These are phyloP conservation scores for Epichloe hybrida DNA, from an alignment of 2,329 filamentous ascomycete species.

Conservation along the genomic window DNA sequence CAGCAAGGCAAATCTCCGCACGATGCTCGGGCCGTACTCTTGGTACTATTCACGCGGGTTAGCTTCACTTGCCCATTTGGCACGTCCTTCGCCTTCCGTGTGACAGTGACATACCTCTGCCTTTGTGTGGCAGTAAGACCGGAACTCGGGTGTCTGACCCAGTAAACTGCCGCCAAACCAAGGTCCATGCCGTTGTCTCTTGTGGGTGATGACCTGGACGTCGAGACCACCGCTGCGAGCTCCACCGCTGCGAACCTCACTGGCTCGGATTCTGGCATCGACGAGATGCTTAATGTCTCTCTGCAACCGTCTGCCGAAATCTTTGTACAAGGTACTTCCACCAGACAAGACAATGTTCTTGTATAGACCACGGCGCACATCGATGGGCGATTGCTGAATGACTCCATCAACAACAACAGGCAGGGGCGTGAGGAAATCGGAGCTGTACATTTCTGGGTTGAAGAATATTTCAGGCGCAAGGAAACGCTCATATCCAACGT, in stretches of 20 bases:
- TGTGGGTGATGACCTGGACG: conserved; percentile 94
- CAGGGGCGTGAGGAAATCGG: conserved; percentile 91
- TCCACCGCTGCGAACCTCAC: conserved; percentile 80
- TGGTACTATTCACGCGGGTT: conserved; percentile 52
- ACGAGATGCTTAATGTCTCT: conserved; percentile 94
- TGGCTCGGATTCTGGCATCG: conserved; percentile 82
- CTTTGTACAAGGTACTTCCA: conserved; percentile 94
- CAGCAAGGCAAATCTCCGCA: conserved; percentile 82
- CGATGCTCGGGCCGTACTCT: conserved; percentile 91
- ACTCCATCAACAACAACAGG: conserved; percentile 91
- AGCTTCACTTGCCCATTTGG: conserved; percentile 7
- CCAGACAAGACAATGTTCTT: conserved; percentile 99
- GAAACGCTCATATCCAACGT: conserved; percentile 96
- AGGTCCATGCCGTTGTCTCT: conserved; percentile 89
- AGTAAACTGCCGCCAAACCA: conserved; percentile 97
- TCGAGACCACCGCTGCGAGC: conserved; percentile 89
- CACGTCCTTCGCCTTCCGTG: background rate
- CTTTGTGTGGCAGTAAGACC: conserved; percentile 96
- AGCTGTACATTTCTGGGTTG: conserved; percentile 99
- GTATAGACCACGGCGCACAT: conserved; percentile 91
- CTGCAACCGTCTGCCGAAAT: conserved; percentile 91
- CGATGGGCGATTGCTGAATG: conserved; percentile 94
- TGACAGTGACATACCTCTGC: conserved; percentile 41
- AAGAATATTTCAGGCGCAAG: conserved; percentile 98
- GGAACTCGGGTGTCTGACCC: conserved; percentile 95